Evolutionary conservation across 768 basidiomycete genomes (phyloP).

Genomic region (Phlebiopsis gigantea): DNA sequence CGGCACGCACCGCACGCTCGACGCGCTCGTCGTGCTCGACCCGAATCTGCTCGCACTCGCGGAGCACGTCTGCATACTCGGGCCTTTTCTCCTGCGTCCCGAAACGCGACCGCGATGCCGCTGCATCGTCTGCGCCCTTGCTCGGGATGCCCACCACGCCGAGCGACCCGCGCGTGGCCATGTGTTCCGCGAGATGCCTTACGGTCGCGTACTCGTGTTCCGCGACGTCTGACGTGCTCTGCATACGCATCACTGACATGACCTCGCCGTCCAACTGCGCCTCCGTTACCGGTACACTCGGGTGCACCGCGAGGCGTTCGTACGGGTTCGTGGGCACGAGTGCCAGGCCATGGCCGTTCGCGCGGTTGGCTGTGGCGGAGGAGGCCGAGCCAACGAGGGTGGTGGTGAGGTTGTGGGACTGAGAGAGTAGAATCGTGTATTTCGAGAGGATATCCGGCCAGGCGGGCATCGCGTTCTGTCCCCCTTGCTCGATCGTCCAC

Average conservation of each 20-base stretch:
- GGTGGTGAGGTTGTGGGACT: slow-evolving; percentile 72
- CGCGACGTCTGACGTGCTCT: slow-evolving; percentile 75
- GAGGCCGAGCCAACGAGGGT: slow-evolving; percentile 39
- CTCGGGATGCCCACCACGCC: slow-evolving; percentile 29
- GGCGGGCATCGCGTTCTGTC: slow-evolving; percentile 58
- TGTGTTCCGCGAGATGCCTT: slow-evolving; percentile 60
- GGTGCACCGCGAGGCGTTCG: slow-evolving; percentile 68
- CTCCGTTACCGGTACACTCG: slow-evolving; percentile 51
- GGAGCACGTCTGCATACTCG: slow-evolving; percentile 53
- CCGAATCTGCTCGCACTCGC: slow-evolving; percentile 62
- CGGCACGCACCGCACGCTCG: slow-evolving; percentile 74
- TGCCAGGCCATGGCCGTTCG: slow-evolving; percentile 12
- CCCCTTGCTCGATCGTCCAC: slow-evolving; percentile 54
- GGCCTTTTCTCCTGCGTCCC: slow-evolving; percentile 14
- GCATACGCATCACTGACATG: slow-evolving; percentile 69
- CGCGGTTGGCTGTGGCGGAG: neutral
- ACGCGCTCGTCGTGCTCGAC: slow-evolving; percentile 70
- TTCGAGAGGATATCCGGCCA: slow-evolving; percentile 87
- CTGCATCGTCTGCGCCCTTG: slow-evolving; percentile 19
- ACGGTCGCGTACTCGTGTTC: slow-evolving; percentile 69
- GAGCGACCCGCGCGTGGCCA: slow-evolving; percentile 32
- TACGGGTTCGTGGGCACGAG: slow-evolving; percentile 38
- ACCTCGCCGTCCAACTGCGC: slow-evolving; percentile 68
- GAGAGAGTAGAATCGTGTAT: slow-evolving; percentile 80
- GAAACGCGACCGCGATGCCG: neutral